phyloP scores from a whole-genome alignment of 2,329 filamentous ascomycete genomes.

The Hyphodiscus sp. region DNA sequence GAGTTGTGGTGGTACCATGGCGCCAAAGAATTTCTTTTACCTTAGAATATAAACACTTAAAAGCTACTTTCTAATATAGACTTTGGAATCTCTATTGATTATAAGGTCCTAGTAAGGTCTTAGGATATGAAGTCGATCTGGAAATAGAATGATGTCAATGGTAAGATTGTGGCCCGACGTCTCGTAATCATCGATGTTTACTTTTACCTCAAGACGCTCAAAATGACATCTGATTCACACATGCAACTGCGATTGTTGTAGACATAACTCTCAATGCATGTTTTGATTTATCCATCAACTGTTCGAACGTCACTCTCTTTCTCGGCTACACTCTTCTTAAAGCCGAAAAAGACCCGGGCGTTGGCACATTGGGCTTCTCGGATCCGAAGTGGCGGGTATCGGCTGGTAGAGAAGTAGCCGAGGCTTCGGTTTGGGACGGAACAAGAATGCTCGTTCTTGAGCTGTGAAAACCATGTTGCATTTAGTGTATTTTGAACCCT shows the following conservation, averaged over 20 bases:
- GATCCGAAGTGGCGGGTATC: too few species aligned
- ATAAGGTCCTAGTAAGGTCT: neutral
- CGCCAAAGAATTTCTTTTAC: slow-evolving; percentile 1
- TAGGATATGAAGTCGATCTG: neutral
- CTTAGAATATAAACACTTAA: neutral
- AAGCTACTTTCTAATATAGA: neutral
- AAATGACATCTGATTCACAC: neutral
- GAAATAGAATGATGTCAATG: neutral
- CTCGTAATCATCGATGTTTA: too few species aligned
- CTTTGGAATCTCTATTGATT: neutral
- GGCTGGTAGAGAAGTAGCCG: neutral
- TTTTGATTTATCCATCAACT: neutral
- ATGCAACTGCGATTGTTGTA: neutral
- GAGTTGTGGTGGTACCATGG: slow-evolving; percentile 14
- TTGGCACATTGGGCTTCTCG: too few species aligned
- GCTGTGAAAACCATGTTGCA: neutral
- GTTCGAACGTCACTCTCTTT: neutral
- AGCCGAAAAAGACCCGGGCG: too few species aligned
- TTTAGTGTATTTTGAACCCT: neutral
- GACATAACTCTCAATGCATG: neutral
- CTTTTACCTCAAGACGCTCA: neutral
- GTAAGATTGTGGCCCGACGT: too few species aligned
- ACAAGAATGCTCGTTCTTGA: neutral
- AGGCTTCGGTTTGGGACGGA: neutral
- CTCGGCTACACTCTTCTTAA: neutral